A percentile compares a stretch with the other conserved stretches of the same genome.
Evolutionary conservation across 805 yeast genomes (phyloP).

Genomic region (Kodamaea restingae): DNA sequence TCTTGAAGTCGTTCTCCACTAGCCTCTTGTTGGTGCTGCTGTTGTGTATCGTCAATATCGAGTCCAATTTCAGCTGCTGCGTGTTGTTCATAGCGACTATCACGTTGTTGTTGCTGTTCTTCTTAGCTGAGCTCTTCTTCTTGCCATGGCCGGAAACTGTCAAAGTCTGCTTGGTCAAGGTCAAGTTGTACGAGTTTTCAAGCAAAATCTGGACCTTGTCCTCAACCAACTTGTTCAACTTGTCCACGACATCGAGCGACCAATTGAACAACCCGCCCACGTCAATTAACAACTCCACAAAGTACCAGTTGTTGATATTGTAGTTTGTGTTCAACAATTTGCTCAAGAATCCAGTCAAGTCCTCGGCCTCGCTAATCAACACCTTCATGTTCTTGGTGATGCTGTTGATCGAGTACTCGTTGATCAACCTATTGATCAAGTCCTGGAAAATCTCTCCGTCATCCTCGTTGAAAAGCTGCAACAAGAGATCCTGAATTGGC

Average conservation of each 20-base stretch:
- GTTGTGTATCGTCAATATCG: conserved; percentile 31
- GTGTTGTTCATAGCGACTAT: conserved; percentile 14
- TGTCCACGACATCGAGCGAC: conserved; percentile 47
- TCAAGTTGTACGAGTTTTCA: conserved; percentile 41
- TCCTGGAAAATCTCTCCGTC: conserved; percentile 56
- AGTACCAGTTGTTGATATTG: conserved; percentile 53
- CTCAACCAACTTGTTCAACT: conserved; percentile 43
- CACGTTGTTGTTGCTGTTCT: conserved; percentile 25
- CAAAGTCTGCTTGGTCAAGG: conserved; percentile 45
- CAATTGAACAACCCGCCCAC: conserved; percentile 70
- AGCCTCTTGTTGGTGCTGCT: conserved; percentile 23
- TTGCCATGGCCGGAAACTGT: conserved; percentile 21
- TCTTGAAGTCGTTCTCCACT: conserved; percentile 30
- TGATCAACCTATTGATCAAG: conserved; percentile 59
- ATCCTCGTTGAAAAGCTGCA: conserved; percentile 45
- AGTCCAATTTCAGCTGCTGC: conserved; percentile 29
- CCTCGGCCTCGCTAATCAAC: conserved; percentile 24
- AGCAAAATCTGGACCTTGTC: conserved; percentile 44
- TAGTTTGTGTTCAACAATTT: conserved; percentile 34
- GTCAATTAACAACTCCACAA: conserved; percentile 65
- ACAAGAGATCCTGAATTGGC: conserved; percentile 57
- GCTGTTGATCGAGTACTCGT: conserved; percentile 58
- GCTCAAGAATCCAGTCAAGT: conserved; percentile 35
- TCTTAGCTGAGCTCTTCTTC: conserved; percentile 18
- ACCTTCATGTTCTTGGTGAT: conserved; percentile 49